Percentiles rank a stretch among this genome's conserved stretches.
Conservation (phyloP, 352 stramenopile species). For the Pelagophyceae sp. region DNA sequence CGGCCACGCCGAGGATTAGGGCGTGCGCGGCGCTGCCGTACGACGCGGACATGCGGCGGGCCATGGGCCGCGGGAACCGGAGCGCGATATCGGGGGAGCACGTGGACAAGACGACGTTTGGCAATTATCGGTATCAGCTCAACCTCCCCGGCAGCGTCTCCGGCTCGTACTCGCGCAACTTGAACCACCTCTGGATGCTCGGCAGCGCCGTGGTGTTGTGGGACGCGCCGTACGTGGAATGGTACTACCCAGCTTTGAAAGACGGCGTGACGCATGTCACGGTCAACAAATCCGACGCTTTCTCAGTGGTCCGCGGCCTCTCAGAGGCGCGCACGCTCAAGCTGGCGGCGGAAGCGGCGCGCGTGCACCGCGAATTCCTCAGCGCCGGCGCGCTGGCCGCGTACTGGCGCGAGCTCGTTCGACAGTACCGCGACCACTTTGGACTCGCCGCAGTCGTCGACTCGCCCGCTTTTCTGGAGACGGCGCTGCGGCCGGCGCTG, state of each 20-base stretch:
- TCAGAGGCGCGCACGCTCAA: too few relatives aligned
- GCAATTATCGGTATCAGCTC: background rate
- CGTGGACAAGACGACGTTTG: background rate
- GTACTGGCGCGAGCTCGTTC: background rate
- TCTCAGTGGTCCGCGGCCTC: background rate
- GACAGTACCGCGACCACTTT: background rate
- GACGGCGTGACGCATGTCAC: background rate
- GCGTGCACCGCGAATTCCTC: background rate
- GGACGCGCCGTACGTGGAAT: conserved; percentile 15
- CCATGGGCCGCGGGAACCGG: background rate
- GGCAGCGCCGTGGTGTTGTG: background rate
- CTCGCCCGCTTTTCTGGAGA: too few relatives aligned
- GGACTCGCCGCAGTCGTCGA: background rate
- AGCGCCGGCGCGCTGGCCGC: background rate
- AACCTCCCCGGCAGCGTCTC: background rate
- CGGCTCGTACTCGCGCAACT: background rate
- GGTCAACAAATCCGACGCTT: background rate
- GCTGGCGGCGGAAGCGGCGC: background rate
- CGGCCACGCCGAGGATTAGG: background rate
- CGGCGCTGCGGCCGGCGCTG: too few relatives aligned
- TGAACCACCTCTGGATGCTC: conserved; percentile 8
- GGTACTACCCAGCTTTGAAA: background rate
- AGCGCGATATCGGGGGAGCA: background rate
- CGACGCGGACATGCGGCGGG: background rate
- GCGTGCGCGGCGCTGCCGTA: background rate